phyloP scores from a whole-genome alignment of 2,329 filamentous ascomycete genomes.

The Aspergillus tanneri region DNA sequence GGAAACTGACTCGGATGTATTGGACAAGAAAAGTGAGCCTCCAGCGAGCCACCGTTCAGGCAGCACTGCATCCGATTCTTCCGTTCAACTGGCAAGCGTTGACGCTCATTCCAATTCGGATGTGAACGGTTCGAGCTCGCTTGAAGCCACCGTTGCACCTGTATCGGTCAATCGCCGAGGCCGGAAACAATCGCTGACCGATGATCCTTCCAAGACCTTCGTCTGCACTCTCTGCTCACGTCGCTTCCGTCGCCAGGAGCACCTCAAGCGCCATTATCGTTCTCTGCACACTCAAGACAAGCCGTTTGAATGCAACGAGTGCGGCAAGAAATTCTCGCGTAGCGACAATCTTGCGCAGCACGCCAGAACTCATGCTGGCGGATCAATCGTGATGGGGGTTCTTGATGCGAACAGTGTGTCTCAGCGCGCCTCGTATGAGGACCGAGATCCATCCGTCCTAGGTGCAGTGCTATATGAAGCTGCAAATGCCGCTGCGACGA shows the following conservation, averaged over 20 bases:
- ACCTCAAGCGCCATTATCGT: constrained; percentile 97
- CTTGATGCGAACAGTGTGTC: constrained; percentile 68
- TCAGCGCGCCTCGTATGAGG: constrained; percentile 45
- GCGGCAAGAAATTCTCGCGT: constrained; percentile 98
- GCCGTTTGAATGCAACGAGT: constrained; percentile 96
- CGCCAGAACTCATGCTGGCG: constrained; percentile 85
- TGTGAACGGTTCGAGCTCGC: constrained; percentile 51
- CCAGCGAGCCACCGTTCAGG: constrained; percentile 30
- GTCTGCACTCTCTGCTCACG: constrained; percentile 95
- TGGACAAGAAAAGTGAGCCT: constrained; percentile 31
- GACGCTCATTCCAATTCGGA: constrained; percentile 44
- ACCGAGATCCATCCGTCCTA: constrained; percentile 63
- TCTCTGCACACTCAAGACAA: constrained; percentile 98
- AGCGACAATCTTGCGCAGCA: constrained; percentile 98
- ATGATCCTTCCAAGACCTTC: constrained; percentile 97
- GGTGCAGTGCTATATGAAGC: constrained; percentile 81
- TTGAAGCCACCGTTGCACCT: constrained; percentile 34
- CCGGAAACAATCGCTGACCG: constrained; percentile 96
- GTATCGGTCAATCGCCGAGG: constrained; percentile 80
- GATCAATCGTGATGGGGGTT: constrained; percentile 87
- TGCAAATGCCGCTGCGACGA: constrained; percentile 69
- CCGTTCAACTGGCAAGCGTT: constrained; percentile 43
- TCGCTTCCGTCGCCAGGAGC: constrained; percentile 95
- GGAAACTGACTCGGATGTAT: constrained; percentile 32
- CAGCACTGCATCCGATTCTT: constrained; percentile 38